Percentiles rank a stretch among this genome's conserved stretches.
These are phyloP conservation scores for Fusarium verrucosum DNA, from an alignment of 2,329 filamentous ascomycete species.

Conservation along the genomic window DNA sequence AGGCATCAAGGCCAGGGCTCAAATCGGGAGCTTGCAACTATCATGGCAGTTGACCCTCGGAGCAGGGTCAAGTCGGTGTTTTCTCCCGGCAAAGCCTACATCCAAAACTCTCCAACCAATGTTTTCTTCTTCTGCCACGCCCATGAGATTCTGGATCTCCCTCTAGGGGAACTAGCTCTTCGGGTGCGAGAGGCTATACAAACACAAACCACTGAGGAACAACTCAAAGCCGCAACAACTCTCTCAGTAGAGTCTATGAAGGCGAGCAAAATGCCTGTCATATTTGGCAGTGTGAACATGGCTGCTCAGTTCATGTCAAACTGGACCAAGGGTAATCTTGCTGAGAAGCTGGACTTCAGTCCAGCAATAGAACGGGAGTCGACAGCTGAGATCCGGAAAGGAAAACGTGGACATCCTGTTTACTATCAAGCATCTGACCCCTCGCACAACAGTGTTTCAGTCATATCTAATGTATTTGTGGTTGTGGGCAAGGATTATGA, in stretches of 20 bases:
- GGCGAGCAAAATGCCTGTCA: conserved; percentile 3
- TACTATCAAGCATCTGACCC: conserved; percentile 29
- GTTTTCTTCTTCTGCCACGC: conserved; percentile 11
- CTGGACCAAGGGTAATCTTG: conserved; percentile 25
- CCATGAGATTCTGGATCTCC: background rate
- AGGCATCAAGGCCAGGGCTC: background rate
- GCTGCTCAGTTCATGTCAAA: conserved; percentile 31
- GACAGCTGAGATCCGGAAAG: background rate
- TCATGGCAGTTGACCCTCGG: conserved; percentile 23
- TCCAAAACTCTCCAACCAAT: conserved; percentile 20
- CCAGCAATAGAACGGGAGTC: conserved; percentile 6
- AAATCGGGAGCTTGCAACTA: background rate
- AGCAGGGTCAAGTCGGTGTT: conserved; percentile 14
- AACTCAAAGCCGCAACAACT: conserved; percentile 18
- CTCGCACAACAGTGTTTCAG: conserved; percentile 12
- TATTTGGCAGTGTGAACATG: conserved; percentile 25
- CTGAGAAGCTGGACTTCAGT: conserved; percentile 27
- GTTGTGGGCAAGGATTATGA: conserved; percentile 16
- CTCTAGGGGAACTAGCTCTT: conserved; percentile 27
- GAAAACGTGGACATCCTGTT: conserved; percentile 12
- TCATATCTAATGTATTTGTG: conserved; percentile 22
- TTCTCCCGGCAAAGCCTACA: conserved; percentile 1
- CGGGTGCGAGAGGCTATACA: conserved; percentile 14
- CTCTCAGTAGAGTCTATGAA: conserved; percentile 22
- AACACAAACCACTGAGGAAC: conserved; percentile 30